Conservation (phyloP, 495 filamentous ascomycete species). For the Aspergillus bridgeri region DNA sequence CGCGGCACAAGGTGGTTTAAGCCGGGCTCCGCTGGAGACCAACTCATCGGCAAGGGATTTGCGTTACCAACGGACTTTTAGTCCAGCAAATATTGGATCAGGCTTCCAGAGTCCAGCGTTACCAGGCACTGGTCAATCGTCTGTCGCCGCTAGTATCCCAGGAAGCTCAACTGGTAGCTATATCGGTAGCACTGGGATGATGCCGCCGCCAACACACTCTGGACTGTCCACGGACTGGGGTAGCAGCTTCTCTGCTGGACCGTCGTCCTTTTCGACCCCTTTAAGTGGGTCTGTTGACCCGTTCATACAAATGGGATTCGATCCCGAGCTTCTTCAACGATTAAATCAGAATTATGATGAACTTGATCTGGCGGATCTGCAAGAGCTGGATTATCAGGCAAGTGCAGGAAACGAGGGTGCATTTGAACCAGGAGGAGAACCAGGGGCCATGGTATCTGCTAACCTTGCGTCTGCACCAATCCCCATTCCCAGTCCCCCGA, state of each 20-base stretch:
- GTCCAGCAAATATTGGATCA: conserved; percentile 29
- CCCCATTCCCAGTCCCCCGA: conserved; percentile 13
- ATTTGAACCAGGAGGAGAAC: conserved; percentile 1
- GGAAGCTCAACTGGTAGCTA: conserved; percentile 42
- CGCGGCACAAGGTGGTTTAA: conserved; percentile 30
- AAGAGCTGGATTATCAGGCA: conserved; percentile 18
- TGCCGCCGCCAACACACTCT: conserved; percentile 26
- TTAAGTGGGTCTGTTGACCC: conserved; percentile 30
- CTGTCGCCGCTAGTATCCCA: conserved; percentile 33
- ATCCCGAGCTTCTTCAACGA: conserved; percentile 39
- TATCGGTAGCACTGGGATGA: conserved; percentile 34
- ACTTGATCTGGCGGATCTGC: conserved; percentile 21
- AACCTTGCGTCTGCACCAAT: conserved; percentile 11
- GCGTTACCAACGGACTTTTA: conserved; percentile 25
- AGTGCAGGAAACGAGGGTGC: not conserved
- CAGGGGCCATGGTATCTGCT: conserved; percentile 9
- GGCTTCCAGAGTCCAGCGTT: conserved; percentile 37
- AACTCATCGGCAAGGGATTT: conserved; percentile 27
- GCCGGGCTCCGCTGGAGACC: conserved; percentile 28
- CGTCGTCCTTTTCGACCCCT: conserved; percentile 32
- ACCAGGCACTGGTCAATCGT: conserved; percentile 34
- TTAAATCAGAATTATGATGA: conserved; percentile 37
- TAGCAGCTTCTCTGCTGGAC: conserved; percentile 32
- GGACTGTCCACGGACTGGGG: conserved; percentile 39
- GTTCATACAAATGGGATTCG: conserved; percentile 44